Base-by-base conservation (phyloP, 2,329 filamentous ascomycete genomes). In the Colletotrichum sp. region DNA sequence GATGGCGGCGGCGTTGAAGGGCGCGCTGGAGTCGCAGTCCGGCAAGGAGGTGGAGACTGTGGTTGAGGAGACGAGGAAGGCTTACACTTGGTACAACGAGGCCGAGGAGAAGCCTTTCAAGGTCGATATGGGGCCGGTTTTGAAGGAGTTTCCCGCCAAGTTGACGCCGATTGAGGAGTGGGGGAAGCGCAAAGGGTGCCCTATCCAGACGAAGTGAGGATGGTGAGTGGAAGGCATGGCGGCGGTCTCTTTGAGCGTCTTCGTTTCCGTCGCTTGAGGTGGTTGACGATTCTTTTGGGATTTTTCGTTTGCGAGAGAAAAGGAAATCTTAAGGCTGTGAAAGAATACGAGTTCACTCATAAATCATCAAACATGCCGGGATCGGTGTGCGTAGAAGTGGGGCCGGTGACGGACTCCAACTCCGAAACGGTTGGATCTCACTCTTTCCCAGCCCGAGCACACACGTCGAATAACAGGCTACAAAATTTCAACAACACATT, bases 81-180 rank as follows among this genome's bases (percentile, higher is more conserved):
- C 84, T 10, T 85, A 86, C 77, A 84, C 84, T 8, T 84, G 83
- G 76, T 86, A 86, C 76, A 85, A 85, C 36, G 83, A 86, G 72
- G 79, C 81, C 16, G 80, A 81, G 16, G 83, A 85, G 24, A 80
- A 83, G 68, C 84, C 84, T 30, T 86, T 86, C 71, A 82, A 82
- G 28, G 79, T 85, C 22, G 81, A 86, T 72, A 85, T 86, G 85
- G 76, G 67, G 1, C 78, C 81, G 5, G 79, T 85, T 5, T 65
- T 84, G 71, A 72, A 81, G 57, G 82, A 84, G 64, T 71, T 85
- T 66, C 64, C 26, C 7, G 18, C 64, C 3, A 24, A 55, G 39
- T 24, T 67, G 64, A 67, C 64, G 39, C 3, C 36, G 36, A 67
- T 67, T 52, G 64, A 67, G 64, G 64, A 48, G n/a, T 67, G 64